Conservation (phyloP, 805 yeast genomes). For the Kluyveromyces wickerhamii region DNA sequence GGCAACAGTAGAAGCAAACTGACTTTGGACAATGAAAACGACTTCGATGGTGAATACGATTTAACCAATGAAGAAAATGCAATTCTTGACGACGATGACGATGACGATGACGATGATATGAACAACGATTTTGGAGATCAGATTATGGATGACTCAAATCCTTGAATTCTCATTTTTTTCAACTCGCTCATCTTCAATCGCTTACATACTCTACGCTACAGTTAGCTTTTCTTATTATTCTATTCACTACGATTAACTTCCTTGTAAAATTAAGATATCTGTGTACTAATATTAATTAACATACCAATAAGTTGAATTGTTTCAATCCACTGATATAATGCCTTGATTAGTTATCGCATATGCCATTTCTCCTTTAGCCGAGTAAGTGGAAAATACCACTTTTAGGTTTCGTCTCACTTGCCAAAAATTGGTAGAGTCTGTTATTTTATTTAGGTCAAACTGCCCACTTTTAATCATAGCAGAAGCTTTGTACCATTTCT, state of each 20-base stretch:
- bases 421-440: conserved; percentile 28
- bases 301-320: too few species aligned
- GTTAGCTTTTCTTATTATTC: too few species aligned
- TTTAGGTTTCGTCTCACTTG: conserved; percentile 31
- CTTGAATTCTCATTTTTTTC: neutral
- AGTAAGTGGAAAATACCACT: conserved; percentile 35
- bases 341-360: conserved; percentile 24
- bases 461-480: conserved; percentile 24
- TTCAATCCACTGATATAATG: conserved; percentile 13
- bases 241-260: too few species aligned
- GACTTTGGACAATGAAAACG: conserved; percentile 34
- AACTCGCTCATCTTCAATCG: too few species aligned
- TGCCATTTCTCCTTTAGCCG: conserved; percentile 16
- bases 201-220: too few species aligned
- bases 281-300: too few species aligned
- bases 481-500: conserved; percentile 36
- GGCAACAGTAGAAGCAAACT: conserved; percentile 19
- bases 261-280: too few species aligned
- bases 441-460: conserved; percentile 25
- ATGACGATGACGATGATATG: conserved; percentile 12
- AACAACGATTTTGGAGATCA: conserved; percentile 17
- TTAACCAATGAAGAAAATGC: conserved; percentile 35
- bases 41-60: conserved; percentile 40
- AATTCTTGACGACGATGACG: conserved; percentile 31
- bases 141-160: conserved; percentile 12